phyloP scores from a whole-genome alignment of 2,329 filamentous ascomycete species.

The Colletotrichum tanaceti region DNA sequence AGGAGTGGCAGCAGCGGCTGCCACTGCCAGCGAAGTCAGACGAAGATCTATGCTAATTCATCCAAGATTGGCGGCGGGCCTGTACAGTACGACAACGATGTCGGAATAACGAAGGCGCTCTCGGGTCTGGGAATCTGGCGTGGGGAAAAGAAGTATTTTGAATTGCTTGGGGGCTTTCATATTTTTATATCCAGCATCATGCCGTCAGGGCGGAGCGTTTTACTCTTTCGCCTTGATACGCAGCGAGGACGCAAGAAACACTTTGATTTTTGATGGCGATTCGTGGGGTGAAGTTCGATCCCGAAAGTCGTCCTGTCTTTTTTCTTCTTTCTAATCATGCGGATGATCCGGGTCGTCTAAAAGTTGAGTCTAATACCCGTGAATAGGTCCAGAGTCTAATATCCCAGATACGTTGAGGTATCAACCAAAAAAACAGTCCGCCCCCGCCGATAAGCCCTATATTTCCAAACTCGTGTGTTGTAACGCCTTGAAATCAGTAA shows the following conservation, averaged over 20 bases:
- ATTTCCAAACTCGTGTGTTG: neutral
- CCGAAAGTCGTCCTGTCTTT: neutral
- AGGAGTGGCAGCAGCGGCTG: slow-evolving; percentile 1
- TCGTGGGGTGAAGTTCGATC: neutral
- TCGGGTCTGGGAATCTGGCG: slow-evolving; percentile 28
- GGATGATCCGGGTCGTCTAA: slow-evolving; percentile 37
- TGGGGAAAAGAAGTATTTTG: slow-evolving; percentile 3
- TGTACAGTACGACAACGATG: slow-evolving; percentile 37
- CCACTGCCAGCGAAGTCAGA: neutral
- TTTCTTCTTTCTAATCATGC: slow-evolving; percentile 8
- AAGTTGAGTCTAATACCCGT: slow-evolving; percentile 44
- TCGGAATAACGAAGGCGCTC: slow-evolving; percentile 27
- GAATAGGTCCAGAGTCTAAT: slow-evolving; percentile 39
- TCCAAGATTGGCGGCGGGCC: slow-evolving; percentile 19
- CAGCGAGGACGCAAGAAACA: slow-evolving; percentile 1
- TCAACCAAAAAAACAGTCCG: slow-evolving; percentile 30
- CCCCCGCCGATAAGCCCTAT: slow-evolving; percentile 4
- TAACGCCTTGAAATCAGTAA: slow-evolving; percentile 26
- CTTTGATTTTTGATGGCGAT: slow-evolving; percentile 23
- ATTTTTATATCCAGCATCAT: slow-evolving; percentile 39
- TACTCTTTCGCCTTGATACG: slow-evolving; percentile 17
- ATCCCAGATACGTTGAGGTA: slow-evolving; percentile 45
- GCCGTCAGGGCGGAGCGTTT: slow-evolving; percentile 37
- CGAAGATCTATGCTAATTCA: neutral
- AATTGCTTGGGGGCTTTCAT: slow-evolving; percentile 23